Evolutionary conservation across 2,329 filamentous ascomycete genomes (phyloP).

Genomic region (Meredithiella fracta): DNA sequence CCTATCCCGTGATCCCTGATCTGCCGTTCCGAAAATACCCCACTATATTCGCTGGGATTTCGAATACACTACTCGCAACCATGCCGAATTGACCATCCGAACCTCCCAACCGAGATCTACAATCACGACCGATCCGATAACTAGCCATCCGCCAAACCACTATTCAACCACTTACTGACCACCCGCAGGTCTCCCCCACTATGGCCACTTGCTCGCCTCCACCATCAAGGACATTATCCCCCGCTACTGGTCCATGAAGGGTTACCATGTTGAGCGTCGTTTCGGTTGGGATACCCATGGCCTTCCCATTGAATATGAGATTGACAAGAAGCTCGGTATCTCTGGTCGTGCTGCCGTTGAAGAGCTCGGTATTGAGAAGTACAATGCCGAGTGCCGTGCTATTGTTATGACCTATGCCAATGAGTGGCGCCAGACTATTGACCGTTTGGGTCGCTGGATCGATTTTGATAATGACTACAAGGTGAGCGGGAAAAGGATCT

Average conservation of each 20-base stretch:
- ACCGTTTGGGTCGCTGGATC: constrained; percentile 57
- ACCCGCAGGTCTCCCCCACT: constrained; percentile 17
- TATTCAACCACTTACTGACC: neutral
- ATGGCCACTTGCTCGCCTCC: constrained; percentile 57
- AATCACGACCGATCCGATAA: too few relatives aligned
- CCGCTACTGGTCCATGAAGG: constrained; percentile 85
- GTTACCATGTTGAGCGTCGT: constrained; percentile 65
- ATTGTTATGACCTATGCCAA: constrained; percentile 73
- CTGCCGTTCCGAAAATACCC: neutral
- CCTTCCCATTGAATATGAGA: constrained; percentile 78
- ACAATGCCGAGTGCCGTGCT: constrained; percentile 69
- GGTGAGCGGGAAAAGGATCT: too few relatives aligned
- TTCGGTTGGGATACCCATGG: constrained; percentile 85
- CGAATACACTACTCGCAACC: too few relatives aligned
- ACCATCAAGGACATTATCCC: constrained; percentile 90
- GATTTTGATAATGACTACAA: constrained; percentile 72
- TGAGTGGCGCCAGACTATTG: constrained; percentile 67
- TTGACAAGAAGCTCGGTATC: constrained; percentile 77
- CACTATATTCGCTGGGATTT: neutral
- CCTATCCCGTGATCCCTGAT: neutral
- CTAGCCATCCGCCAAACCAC: neutral
- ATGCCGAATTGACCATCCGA: too few relatives aligned
- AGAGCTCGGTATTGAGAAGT: constrained; percentile 63
- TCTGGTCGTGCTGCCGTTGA: constrained; percentile 65
- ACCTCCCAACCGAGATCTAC: neutral